Evolutionary conservation across 2,329 filamentous ascomycete species (phyloP), one percentile per base, ranked within the genome.

Genomic region (Alternaria novae-zelandiae): DNA sequence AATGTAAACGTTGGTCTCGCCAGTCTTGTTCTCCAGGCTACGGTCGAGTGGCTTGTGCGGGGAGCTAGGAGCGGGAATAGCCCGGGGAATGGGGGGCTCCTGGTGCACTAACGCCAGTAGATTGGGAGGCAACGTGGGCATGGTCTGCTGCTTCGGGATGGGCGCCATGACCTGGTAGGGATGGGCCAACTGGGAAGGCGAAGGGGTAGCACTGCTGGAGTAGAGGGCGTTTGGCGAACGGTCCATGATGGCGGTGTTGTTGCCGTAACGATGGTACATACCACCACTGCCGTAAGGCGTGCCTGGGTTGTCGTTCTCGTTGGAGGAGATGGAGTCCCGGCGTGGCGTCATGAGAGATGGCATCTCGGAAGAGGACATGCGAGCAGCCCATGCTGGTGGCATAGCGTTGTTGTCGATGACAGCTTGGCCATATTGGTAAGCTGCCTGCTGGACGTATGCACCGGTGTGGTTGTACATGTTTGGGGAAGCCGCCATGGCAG

Each of bases 1-100:
- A 68, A 99, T 97, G 84, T 99, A 99, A 69, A 99, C 95, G 75
- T 99, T 99, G 67, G 94, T 96, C 77, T 98, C 97, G 47, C 94
- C 94, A 51, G 92, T 96, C 63, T 94, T 91, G 75, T 98, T 98
- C 82, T 97, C 93, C 53, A 99, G 86, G 76, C 94, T 97, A 80
- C 97, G 94, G 68, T 97, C 95, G 26, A 98, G 88, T 45, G 92
- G 94, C 86, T 97, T 92, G 83, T 92, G 89, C 74, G 91, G 92
- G 61, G 95, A 94, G 23, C 90, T 90, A 26, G 93, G 93, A 61
- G 96, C 95, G 15, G 95, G 95, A 49, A 99, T 94, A 54, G 96
- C 95, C 67, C 88, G 87, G 20, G 96, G 96, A 66, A 99, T 91
- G 0, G 89, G 81, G 17, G 96, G 96, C n/a, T 94, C 90, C 75